Percentiles rank a stretch among this genome's conserved stretches.
phyloP scores from a whole-genome alignment of 2,329 filamentous ascomycete genomes.

The Alternaria alternata region DNA sequence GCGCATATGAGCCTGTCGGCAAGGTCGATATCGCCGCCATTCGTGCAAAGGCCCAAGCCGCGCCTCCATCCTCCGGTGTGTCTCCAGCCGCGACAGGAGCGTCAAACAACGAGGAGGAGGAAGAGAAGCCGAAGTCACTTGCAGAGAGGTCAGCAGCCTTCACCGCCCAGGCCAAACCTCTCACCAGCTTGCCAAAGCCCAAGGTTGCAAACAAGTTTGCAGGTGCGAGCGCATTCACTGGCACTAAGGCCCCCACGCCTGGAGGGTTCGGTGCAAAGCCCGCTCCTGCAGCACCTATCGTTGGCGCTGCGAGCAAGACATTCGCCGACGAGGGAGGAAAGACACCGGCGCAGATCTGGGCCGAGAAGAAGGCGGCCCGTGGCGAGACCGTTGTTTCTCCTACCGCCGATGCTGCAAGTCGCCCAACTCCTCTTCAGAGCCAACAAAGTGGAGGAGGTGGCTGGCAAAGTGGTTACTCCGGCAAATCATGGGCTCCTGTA shows the following conservation, averaged over 20 bases:
- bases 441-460: slow-evolving; percentile 77
- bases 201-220: slow-evolving; percentile 93
- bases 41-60: slow-evolving; percentile 75
- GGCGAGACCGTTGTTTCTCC: slow-evolving; percentile 63
- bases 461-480: slow-evolving; percentile 91
- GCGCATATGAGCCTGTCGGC: slow-evolving; percentile 91
- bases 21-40: slow-evolving; percentile 98
- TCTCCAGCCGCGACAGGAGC: slow-evolving; percentile 57
- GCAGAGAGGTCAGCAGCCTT: slow-evolving; percentile 82
- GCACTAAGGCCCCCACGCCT: slow-evolving; percentile 88
- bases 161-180: slow-evolving; percentile 72
- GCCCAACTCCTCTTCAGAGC: slow-evolving; percentile 48
- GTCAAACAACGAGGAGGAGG: slow-evolving; percentile 56
- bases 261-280: slow-evolving; percentile 70
- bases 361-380: slow-evolving; percentile 92
- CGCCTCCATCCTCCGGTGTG: slow-evolving; percentile 42
- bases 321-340: slow-evolving; percentile 96
- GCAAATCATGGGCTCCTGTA: slow-evolving; percentile 89
- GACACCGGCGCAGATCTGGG: slow-evolving; percentile 96
- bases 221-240: slow-evolving; percentile 74
- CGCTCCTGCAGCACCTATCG: slow-evolving; percentile 66
- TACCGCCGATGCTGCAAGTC: slow-evolving; percentile 28
- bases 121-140: slow-evolving; percentile 64
- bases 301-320: slow-evolving; percentile 85
- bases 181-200: slow-evolving; percentile 90